Base-by-base conservation (phyloP, 306 rosid species). In the Corylus heterophylla region DNA sequence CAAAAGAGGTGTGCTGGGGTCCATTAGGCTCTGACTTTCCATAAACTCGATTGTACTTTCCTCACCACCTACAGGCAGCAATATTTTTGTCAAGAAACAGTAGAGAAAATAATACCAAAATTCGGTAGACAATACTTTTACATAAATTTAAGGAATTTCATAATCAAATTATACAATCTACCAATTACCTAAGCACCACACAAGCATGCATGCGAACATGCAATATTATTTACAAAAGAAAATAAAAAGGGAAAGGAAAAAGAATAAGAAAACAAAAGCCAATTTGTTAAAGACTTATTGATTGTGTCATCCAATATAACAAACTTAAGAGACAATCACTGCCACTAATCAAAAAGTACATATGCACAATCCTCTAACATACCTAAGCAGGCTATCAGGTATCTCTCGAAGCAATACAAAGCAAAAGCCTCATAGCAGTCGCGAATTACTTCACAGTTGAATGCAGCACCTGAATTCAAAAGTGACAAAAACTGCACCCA, bases 351-450 rank as follows among this genome's bases (percentile, higher is more conserved):
- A 31, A 18, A 45, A 63, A 75, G 27, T 48, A 71, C 16, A 71
- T 5, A 83, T 70, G 76, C 71, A 64, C 66, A 54, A 48, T 47
- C 51, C 27, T 3, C 54, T 70, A 74, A 83, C 96, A 61, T 93
- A 93, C 99, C 98, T 82, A 96, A 86, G 89, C 99, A 93, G 76
- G 97, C 98, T 80, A 93, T 96, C 86, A 96, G 85, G 84, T 96
- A 96, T 90, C 99, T 88, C 85, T 89, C 98, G 81, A 96, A 96
- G 89, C 99, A 96, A 87, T 96, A 96, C 78, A 96, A 85, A 18
- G 99, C 99, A 89, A 96, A 96, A 51, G 99, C 98, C 88, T 96
- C 99, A 25, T 96, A 96, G 86, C 98, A 96, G 82, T 96, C 99
- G 76, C 99, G 89, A 69, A 96, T 91, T 76, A 91, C 82, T 91